These are phyloP conservation scores for Chrysochromulina parva DNA, from an alignment of 78 protist species.

Conservation along the genomic window DNA sequence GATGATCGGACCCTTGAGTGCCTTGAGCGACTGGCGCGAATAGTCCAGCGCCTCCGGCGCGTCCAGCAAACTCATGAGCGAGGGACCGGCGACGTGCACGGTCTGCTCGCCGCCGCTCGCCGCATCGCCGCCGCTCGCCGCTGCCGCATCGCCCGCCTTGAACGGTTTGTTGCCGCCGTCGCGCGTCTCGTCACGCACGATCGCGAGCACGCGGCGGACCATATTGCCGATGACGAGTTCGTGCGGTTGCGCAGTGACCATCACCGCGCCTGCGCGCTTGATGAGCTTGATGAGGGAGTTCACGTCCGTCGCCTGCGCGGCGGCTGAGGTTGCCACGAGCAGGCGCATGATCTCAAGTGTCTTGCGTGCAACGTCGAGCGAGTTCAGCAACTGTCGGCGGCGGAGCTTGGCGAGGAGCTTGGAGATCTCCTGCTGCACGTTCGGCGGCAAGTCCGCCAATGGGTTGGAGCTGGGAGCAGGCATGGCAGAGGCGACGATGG, in stretches of 20 bases:
- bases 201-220: constrained; percentile 27
- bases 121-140: background rate
- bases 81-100: background rate
- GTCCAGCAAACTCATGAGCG: background rate
- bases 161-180: background rate
- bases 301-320: background rate
- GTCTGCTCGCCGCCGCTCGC: background rate
- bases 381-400: background rate
- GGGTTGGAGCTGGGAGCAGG: too few species aligned
- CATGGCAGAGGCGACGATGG: too few species aligned
- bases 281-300: background rate
- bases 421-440: background rate
- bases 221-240: background rate
- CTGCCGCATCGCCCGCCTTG: background rate
- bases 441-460: background rate
- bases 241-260: background rate
- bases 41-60: background rate
- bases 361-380: background rate
- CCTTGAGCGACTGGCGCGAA: background rate
- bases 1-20: background rate
- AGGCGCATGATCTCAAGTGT: background rate
- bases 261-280: background rate
- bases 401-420: background rate
- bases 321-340: background rate
- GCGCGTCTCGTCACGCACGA: background rate